Evolutionary conservation across 768 basidiomycete species (phyloP), one percentile per base, ranked within the genome.

Genomic region (Pulveroboletus sp.): DNA sequence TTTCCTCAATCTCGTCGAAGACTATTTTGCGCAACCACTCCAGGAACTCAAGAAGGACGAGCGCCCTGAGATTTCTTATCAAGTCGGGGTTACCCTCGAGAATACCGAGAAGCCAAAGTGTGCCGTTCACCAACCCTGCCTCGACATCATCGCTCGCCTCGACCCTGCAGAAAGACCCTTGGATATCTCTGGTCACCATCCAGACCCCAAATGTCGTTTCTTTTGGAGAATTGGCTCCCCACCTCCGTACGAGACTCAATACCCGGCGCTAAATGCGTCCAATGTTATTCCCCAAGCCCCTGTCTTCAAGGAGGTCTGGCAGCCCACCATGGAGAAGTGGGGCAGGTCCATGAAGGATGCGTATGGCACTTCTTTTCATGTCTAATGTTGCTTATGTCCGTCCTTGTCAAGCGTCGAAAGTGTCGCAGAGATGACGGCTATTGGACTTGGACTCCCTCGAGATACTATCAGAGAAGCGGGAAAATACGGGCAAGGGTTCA

Each of bases 161-260:
- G 88, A 88, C 35, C 83, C 84, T 3, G 68, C 77, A 0, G 90
- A 98, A 61, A 71, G 94, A 28, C 94, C 94, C 7, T 68, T 98
- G 44, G 94, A 98, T 66, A 83, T 89, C 49, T 74, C 76, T 26
- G 85, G 76, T 6, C 86, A 90, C 55, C 76, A 79, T 7, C 89
- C 92, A 1, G 94, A 98, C 67, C 94, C 94, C 0, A 98, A 98
- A 68, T 95, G 91, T 65, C 79, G 94, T 54, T 96, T 92, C 73
- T 93, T 93, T 71, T 92, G 87, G 84, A 86, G 77, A 61, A 90
- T 92, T 89, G 75, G 76, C 54, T 77, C 80, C 50, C 70, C 69
- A 13, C 87, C 88, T 1, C 88, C 89, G 5, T 91, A 92, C 56
- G 71, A 83, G 58, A 90, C 89, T 0, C 73, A 77, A 46, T 96